A percentile compares a stretch with the other conserved stretches of the same genome.
Evolutionary conservation across 345 rosid genomes (phyloP).

Genomic region (Gossypium ekmanianum): DNA sequence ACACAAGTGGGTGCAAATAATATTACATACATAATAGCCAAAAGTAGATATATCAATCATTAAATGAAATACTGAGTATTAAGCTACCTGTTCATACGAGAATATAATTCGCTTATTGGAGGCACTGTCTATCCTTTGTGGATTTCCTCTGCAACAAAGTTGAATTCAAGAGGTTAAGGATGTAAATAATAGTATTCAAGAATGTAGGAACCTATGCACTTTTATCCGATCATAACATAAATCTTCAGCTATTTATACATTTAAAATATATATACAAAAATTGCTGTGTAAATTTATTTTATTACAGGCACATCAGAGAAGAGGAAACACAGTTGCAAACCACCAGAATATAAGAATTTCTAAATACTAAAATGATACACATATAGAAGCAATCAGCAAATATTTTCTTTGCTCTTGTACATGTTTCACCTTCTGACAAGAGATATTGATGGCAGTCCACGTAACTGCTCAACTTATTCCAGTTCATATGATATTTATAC

Average conservation of each 20-base stretch:
- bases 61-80: not conserved
- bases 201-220: not conserved
- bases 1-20: not conserved
- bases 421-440: not conserved
- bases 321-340: not conserved
- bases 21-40: not conserved
- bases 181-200: not conserved
- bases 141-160: conserved; percentile 68
- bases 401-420: not conserved
- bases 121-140: conserved; percentile 81
- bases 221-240: not conserved
- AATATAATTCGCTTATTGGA: conserved; percentile 79
- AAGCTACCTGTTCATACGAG: conserved; percentile 88
- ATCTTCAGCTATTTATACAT: not conserved
- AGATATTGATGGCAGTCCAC: not conserved
- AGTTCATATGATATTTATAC: not conserved
- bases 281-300: not conserved
- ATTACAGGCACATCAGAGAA: not conserved
- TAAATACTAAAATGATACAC: not conserved
- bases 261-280: not conserved
- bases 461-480: not conserved
- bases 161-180: conserved; percentile 11
- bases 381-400: not conserved
- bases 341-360: not conserved
- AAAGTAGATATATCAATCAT: not conserved